Percentiles rank a stretch among this genome's conserved stretches.
Conservation (phyloP, 2,329 filamentous ascomycete species). For the Onygenales sp. region DNA sequence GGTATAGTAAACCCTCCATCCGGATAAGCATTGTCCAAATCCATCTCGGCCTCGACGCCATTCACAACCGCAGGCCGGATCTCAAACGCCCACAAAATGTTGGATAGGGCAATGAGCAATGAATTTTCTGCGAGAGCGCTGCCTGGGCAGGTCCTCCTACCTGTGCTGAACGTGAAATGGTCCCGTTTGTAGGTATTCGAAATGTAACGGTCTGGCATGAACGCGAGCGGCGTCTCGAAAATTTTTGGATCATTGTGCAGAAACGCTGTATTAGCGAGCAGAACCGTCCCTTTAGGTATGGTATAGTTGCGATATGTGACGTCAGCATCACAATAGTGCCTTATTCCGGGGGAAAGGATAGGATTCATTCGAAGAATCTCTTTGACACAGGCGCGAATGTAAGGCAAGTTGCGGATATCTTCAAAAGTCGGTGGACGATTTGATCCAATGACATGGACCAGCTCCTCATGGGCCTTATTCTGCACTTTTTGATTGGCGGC, state of each 20-base stretch:
- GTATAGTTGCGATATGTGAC: slow-evolving; percentile 14
- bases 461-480: slow-evolving; percentile 32
- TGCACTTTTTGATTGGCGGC: slow-evolving; percentile 16
- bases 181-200: slow-evolving; percentile 18
- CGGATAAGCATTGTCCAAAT: slow-evolving; percentile 26
- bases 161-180: slow-evolving; percentile 20
- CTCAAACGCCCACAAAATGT: slow-evolving; percentile 21
- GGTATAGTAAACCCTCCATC: slow-evolving; percentile 22
- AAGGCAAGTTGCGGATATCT: slow-evolving; percentile 41
- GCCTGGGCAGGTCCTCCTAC: slow-evolving; percentile 21
- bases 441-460: slow-evolving; percentile 42
- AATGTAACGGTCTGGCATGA: slow-evolving; percentile 21
- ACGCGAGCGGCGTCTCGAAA: slow-evolving; percentile 17
- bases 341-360: slow-evolving; percentile 11
- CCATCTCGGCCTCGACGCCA: slow-evolving; percentile 16
- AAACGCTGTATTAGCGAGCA: slow-evolving; percentile 16
- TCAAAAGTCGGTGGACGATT: slow-evolving; percentile 39
- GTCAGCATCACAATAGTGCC: slow-evolving; percentile 12
- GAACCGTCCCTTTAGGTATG: slow-evolving; percentile 12
- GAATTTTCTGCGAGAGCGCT: slow-evolving; percentile 21
- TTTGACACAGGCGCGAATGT: slow-evolving; percentile 45
- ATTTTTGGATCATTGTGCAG: slow-evolving; percentile 20
- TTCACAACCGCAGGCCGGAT: slow-evolving; percentile 12
- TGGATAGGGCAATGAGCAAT: slow-evolving; percentile 17
- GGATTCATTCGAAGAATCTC: slow-evolving; percentile 48